Evolutionary conservation across 2,329 filamentous ascomycete species (phyloP).

Genomic region (Xylaria hypoxylon): DNA sequence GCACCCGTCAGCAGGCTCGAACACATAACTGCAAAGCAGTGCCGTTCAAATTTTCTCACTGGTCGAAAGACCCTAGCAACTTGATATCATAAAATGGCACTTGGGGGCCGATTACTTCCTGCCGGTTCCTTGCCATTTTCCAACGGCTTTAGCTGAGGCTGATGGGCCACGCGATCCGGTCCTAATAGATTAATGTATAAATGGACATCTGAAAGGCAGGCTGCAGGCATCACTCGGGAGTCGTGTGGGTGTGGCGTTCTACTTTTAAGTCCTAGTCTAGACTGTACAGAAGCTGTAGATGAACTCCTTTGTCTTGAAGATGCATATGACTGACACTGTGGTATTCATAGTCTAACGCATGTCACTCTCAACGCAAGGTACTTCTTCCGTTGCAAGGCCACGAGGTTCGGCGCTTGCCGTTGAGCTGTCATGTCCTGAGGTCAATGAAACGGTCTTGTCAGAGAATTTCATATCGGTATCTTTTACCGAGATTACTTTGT

Average conservation of each 20-base stretch:
- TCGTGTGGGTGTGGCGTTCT: constrained; percentile 17
- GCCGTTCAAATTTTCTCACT: constrained; percentile 22
- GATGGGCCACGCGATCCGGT: constrained; percentile 23
- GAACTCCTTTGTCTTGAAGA: constrained; percentile 4
- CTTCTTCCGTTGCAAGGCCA: constrained; percentile 24
- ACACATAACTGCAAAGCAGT: constrained; percentile 3
- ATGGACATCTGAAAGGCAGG: constrained; percentile 23
- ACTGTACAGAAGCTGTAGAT: constrained; percentile 18
- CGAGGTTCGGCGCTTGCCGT: constrained; percentile 29
- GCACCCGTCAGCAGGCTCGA: constrained; percentile 26
- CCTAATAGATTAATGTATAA: constrained; percentile 4
- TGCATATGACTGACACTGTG: constrained; percentile 24
- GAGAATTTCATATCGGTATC: constrained; percentile 23
- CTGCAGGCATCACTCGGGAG: constrained; percentile 9
- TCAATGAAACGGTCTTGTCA: constrained; percentile 9
- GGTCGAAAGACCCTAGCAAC: constrained; percentile 24
- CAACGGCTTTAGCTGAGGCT: constrained; percentile 35
- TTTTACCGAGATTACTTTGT: constrained; percentile 13
- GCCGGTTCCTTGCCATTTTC: constrained; percentile 1
- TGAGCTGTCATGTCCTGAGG: background rate
- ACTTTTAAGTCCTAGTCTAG: constrained; percentile 12
- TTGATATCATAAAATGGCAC: constrained; percentile 28
- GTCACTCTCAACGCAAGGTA: constrained; percentile 38
- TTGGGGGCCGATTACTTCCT: constrained; percentile 32
- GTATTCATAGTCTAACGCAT: constrained; percentile 18